phyloP scores from a whole-genome alignment of 2,329 filamentous ascomycete species.

The Neofusicoccum laricinum region DNA sequence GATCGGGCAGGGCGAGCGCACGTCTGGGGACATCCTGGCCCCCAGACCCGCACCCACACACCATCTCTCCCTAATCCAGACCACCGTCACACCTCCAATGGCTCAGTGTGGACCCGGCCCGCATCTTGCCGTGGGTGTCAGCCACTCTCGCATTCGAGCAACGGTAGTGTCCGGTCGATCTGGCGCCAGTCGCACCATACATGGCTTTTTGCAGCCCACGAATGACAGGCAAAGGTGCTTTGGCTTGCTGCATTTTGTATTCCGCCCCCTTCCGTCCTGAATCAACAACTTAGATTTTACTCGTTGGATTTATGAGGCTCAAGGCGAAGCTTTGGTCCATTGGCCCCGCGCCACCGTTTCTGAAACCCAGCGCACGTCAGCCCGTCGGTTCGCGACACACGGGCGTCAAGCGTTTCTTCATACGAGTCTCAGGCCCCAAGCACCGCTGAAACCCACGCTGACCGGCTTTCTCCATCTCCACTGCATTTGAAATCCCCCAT shows the following conservation, averaged over 20 bases:
- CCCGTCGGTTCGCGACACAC: background rate
- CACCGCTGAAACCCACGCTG: background rate
- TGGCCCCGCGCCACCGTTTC: background rate
- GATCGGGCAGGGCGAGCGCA: background rate
- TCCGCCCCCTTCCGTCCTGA: too few species aligned
- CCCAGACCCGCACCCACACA: background rate
- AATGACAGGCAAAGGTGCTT: too few species aligned
- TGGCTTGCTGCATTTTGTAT: too few species aligned
- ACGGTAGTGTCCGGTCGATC: too few species aligned
- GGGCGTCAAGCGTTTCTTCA: background rate
- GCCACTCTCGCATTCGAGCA: too few species aligned
- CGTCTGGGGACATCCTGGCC: background rate
- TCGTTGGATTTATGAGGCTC: background rate
- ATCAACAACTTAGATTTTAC: too few species aligned
- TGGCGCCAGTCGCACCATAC: too few species aligned
- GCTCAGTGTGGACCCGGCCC: too few species aligned
- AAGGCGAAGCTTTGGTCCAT: background rate
- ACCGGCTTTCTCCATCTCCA: too few species aligned
- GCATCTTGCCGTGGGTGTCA: too few species aligned
- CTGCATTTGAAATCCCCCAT: background rate
- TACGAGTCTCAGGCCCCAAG: background rate
- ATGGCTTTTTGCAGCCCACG: too few species aligned
- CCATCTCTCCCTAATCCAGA: background rate
- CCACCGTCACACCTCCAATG: too few species aligned
- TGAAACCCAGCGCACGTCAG: constrained; percentile 7